Evolutionary conservation across 176 grass and related monocot species (phyloP), one percentile per base, ranked within the genome.

Genomic region (Calamus simplicifolius): DNA sequence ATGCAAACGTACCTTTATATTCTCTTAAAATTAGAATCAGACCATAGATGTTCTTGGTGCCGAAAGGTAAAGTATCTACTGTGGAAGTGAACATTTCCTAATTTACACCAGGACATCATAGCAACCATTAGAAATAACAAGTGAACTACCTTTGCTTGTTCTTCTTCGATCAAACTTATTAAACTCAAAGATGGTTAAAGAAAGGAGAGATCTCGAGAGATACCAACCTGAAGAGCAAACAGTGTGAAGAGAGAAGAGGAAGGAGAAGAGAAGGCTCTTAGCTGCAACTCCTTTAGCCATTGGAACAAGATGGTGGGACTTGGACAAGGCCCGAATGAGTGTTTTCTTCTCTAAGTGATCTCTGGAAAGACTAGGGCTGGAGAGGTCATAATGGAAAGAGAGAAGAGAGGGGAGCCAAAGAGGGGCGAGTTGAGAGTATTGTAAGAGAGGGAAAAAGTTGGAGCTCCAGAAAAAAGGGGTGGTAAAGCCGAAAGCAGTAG

Each of bases 161-260:
- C 16, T n/a, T 50, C 18, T 50, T 43, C 19, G 30, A 61, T 18
- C 51, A 61, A 19, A 68, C 30, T 12, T 23, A 16, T 13, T 8
- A 52, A 16, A 50, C 53, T 28, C 50, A 67, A 52, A 16, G 25
- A 18, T 48, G 14, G 29, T 5, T 67, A 43, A 25, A 61, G 17
- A 53, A 59, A 19, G 30, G 18, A 38, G 57, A 71, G 54, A 4
- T 16, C 13, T 15, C 43, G 50, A 63, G 5, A 6, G 28, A 53
- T 6, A 69, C 67, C 79, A 21, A 86, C 87, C 87, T 77, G 87
- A 82, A 65, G 69, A 62, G 50, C 54, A 59, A 51, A 75, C 25
- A 19, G 28, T 54, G 27, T 69, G n/a, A 62, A 78, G 69, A 10
- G 50, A 26, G 23, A 80, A 69, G 58, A 85, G 14, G 59, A 79